Percentiles rank a stretch among this genome's conserved stretches.
These are phyloP conservation scores for Knufia fluminis DNA, from an alignment of 2,329 filamentous ascomycete genomes.

Conservation along the genomic window DNA sequence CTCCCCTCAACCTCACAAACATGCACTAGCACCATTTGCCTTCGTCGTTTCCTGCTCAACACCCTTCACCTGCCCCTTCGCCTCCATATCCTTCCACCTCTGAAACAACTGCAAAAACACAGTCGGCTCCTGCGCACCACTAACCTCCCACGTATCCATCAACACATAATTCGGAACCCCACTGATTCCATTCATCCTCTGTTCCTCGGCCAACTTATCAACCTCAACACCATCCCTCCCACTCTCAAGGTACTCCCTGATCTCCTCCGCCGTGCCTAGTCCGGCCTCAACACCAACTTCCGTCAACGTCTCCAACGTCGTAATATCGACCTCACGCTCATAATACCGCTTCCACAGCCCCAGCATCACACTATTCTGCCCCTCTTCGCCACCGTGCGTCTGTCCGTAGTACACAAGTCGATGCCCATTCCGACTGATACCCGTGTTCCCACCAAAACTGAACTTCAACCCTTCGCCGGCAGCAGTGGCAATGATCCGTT, in stretches of 20 bases:
- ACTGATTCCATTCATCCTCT: slow-evolving; percentile 44
- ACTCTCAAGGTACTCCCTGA: slow-evolving; percentile 45
- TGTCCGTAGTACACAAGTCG: slow-evolving; percentile 56
- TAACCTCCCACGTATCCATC: slow-evolving; percentile 52
- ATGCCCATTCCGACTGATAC: slow-evolving; percentile 72
- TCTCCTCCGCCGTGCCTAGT: slow-evolving; percentile 33
- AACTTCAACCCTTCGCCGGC: slow-evolving; percentile 49
- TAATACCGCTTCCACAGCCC: slow-evolving; percentile 59
- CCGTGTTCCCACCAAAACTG: slow-evolving; percentile 59
- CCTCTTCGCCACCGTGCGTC: slow-evolving; percentile 7
- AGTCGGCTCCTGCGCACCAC: slow-evolving; percentile 62
- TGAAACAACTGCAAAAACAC: slow-evolving; percentile 60
- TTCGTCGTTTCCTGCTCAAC: neutral
- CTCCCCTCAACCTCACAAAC: slow-evolving; percentile 3
- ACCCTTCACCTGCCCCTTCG: slow-evolving; percentile 10
- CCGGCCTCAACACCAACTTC: slow-evolving; percentile 47
- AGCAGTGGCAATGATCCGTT: slow-evolving; percentile 30
- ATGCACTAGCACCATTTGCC: neutral
- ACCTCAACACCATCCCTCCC: slow-evolving; percentile 50
- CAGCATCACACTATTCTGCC: slow-evolving; percentile 52
- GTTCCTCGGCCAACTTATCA: slow-evolving; percentile 46
- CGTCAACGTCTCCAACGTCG: slow-evolving; percentile 44
- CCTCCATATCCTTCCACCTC: slow-evolving; percentile 43
- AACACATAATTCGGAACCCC: slow-evolving; percentile 71
- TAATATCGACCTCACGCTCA: slow-evolving; percentile 56